phyloP scores from a whole-genome alignment of 768 basidiomycete species.

The Phaeotremella skinneri region DNA sequence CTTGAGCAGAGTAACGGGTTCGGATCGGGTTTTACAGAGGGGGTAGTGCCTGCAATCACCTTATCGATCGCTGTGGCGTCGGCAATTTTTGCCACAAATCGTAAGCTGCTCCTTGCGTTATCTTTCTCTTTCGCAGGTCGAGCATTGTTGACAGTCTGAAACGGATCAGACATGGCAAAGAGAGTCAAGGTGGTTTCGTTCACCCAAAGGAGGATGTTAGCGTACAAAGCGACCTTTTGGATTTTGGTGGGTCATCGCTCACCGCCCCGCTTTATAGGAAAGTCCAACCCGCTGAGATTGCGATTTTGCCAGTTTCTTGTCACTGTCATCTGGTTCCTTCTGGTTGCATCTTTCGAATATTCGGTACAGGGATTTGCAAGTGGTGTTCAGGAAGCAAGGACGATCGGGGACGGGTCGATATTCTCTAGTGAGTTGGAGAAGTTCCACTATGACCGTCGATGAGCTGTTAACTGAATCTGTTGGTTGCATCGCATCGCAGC shows the following conservation, averaged over 20 bases:
- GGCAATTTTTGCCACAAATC: conserved; percentile 59
- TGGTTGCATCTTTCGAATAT: conserved; percentile 69
- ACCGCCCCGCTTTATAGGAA: neutral
- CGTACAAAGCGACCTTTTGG: conserved; percentile 26
- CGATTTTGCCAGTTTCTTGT: conserved; percentile 60
- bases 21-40: conserved; percentile 64
- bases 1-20: conserved; percentile 58
- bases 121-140: conserved; percentile 5
- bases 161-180: conserved; percentile 8
- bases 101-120: conserved; percentile 56
- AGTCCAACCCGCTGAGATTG: neutral
- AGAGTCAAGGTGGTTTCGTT: conserved; percentile 18
- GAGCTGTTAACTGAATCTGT: no score
- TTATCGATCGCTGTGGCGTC: conserved; percentile 62
- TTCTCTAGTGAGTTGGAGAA: conserved; percentile 64
- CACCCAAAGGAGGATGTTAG: conserved; percentile 5
- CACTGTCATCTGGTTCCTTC: conserved; percentile 63
- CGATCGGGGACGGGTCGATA: conserved; percentile 67
- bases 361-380: conserved; percentile 62
- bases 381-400: conserved; percentile 46
- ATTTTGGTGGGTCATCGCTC: conserved; percentile 16
- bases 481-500: conserved; percentile 13
- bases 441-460: neutral
- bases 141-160: conserved; percentile 6
- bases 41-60: conserved; percentile 66